These are phyloP conservation scores for Dactylellina leptospora DNA, from an alignment of 2,329 filamentous ascomycete species.

Conservation along the genomic window DNA sequence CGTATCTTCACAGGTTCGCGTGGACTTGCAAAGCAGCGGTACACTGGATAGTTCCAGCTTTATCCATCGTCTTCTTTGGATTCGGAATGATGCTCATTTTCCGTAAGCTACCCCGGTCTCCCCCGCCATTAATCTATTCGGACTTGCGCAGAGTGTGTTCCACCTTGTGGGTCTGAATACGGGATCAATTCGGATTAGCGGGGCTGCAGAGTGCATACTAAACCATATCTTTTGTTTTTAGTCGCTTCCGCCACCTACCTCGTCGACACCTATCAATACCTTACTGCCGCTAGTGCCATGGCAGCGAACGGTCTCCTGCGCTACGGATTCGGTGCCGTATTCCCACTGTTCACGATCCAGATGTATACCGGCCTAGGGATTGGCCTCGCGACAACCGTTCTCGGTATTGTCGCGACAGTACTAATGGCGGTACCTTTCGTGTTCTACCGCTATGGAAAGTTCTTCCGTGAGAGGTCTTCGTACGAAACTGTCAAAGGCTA, in stretches of 20 bases:
- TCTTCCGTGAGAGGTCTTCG: slow-evolving; percentile 57
- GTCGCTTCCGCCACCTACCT: slow-evolving; percentile 62
- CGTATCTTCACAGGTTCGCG: slow-evolving; percentile 62
- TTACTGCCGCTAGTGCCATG: slow-evolving; percentile 68
- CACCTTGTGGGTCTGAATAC: too few species aligned
- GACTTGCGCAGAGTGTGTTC: too few species aligned
- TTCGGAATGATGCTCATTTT: slow-evolving; percentile 71
- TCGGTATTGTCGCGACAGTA: slow-evolving; percentile 63
- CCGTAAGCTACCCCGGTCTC: slow-evolving; percentile 60
- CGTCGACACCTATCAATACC: slow-evolving; percentile 67
- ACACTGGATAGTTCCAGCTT: slow-evolving; percentile 65
- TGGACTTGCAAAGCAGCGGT: slow-evolving; percentile 65
- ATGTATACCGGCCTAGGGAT: slow-evolving; percentile 62
- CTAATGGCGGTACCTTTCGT: slow-evolving; percentile 67
- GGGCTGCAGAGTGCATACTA: slow-evolving; percentile 22
- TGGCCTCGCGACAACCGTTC: slow-evolving; percentile 62
- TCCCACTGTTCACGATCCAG: slow-evolving; percentile 71
- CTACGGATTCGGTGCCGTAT: slow-evolving; percentile 67
- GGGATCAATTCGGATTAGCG: slow-evolving; percentile 28
- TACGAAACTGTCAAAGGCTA: slow-evolving; percentile 49
- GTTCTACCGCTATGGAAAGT: slow-evolving; percentile 65
- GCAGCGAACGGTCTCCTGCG: slow-evolving; percentile 69
- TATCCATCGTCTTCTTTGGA: slow-evolving; percentile 68
- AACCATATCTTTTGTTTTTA: slow-evolving; percentile 15
- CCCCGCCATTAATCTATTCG: neutral